Evolutionary conservation across 352 stramenopile species (phyloP).

Genomic region (Globisporangium echinulatum): DNA sequence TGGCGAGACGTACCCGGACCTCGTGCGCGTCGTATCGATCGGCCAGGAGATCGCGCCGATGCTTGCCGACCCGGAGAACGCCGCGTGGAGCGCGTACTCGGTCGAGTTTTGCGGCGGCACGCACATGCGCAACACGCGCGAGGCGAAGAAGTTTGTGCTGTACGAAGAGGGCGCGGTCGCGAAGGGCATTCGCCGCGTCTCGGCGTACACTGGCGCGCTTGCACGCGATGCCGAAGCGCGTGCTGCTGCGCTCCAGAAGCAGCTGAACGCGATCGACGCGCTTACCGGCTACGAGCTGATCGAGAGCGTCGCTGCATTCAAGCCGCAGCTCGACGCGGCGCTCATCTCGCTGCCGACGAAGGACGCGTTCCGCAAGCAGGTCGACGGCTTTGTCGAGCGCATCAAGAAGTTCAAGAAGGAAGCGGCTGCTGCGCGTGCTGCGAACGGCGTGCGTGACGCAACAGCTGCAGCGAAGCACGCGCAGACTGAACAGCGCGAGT

Average conservation of each 20-base stretch:
- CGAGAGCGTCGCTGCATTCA: constrained; percentile 87
- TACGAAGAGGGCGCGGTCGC: constrained; percentile 95
- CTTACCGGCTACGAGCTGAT: constrained; percentile 70
- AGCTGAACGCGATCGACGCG: constrained; percentile 74
- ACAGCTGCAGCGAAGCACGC: constrained; percentile 45
- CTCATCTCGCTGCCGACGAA: constrained; percentile 91
- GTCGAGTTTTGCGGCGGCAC: constrained; percentile 99
- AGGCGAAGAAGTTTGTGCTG: constrained; percentile 96
- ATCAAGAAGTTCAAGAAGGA: constrained; percentile 84
- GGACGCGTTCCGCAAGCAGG: constrained; percentile 70
- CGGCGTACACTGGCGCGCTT: constrained; percentile 88
- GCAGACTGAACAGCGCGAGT: constrained; percentile 50
- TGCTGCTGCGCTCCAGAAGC: constrained; percentile 71
- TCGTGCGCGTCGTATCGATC: constrained; percentile 96
- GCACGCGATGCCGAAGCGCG: constrained; percentile 85
- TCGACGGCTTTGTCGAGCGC: constrained; percentile 65
- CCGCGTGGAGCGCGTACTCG: constrained; percentile 88
- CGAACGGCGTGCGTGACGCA: constrained; percentile 63
- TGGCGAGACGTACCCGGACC: constrained; percentile 98
- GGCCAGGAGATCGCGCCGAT: constrained; percentile 73
- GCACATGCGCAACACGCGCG: constrained; percentile 94
- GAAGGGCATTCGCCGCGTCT: constrained; percentile 97
- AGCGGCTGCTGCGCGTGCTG: constrained; percentile 51
- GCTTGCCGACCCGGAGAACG: constrained; percentile 86
- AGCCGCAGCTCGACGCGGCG: constrained; percentile 81